phyloP scores from a whole-genome alignment of 2,329 filamentous ascomycete genomes.

The Colletotrichum agaves region DNA sequence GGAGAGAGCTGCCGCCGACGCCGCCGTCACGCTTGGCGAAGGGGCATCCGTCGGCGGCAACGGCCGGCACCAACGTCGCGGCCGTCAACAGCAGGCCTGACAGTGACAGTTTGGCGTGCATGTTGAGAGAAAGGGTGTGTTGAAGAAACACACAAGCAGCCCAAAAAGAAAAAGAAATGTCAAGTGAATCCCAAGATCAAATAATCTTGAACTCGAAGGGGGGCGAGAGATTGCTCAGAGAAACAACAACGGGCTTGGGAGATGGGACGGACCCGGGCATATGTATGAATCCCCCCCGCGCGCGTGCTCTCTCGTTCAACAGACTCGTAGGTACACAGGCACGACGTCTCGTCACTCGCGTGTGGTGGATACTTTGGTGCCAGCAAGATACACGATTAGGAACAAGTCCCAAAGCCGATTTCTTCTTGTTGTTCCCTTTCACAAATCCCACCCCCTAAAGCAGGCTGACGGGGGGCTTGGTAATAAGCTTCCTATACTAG shows the following conservation, averaged over 20 bases:
- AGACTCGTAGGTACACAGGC: not conserved
- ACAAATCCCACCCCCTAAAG: not conserved
- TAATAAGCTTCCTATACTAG: constrained; percentile 32
- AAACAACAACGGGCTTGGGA: not conserved
- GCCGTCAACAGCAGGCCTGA: constrained; percentile 28
- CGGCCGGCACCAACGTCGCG: constrained; percentile 21
- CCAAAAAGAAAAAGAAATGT: constrained; percentile 1
- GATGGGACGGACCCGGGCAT: constrained; percentile 34
- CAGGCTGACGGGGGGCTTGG: constrained; percentile 24
- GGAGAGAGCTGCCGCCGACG: constrained; percentile 22
- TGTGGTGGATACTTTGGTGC: not conserved
- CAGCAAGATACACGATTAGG: constrained; percentile 20
- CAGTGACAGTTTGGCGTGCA: constrained; percentile 35
- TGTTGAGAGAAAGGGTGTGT: not conserved
- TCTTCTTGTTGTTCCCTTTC: not conserved
- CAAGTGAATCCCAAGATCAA: not conserved
- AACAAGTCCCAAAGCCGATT: constrained; percentile 1
- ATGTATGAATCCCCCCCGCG: constrained; percentile 16
- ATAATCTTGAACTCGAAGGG: not conserved
- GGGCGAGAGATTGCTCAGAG: constrained; percentile 8
- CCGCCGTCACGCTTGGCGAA: constrained; percentile 32
- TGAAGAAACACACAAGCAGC: not conserved
- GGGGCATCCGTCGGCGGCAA: constrained; percentile 24
- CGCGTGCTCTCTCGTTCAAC: constrained; percentile 1
- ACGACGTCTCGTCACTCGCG: not conserved